Conservation (phyloP, 805 yeast genomes). For the Candida maltosa region DNA sequence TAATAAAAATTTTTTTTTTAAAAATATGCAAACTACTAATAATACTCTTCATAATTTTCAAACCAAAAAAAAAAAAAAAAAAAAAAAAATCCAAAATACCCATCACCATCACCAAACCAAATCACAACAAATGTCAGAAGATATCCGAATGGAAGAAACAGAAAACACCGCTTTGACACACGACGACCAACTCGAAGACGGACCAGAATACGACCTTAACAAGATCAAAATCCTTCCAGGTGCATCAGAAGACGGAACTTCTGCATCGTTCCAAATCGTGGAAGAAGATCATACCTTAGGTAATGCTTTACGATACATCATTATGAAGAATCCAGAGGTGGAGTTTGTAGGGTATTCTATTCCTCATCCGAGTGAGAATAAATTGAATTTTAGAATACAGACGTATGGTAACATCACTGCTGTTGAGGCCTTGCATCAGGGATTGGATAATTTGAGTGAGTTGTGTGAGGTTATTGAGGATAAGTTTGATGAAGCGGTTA, state of each 20-base stretch:
- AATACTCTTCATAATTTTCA: too few relatives aligned
- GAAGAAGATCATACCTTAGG: slow-evolving; percentile 98
- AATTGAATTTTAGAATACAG: slow-evolving; percentile 87
- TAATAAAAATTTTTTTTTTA: too few relatives aligned
- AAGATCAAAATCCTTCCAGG: slow-evolving; percentile 77
- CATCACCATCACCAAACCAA: too few relatives aligned
- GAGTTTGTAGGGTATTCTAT: slow-evolving; percentile 98
- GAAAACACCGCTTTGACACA: neutral
- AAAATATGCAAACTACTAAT: too few relatives aligned
- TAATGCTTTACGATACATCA: slow-evolving; percentile 86
- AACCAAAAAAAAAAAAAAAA: too few relatives aligned
- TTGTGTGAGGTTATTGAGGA: slow-evolving; percentile 82
- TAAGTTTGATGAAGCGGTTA: slow-evolving; percentile 66
- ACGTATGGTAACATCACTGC: slow-evolving; percentile 87
- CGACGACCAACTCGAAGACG: slow-evolving; percentile 1
- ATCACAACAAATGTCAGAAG: slow-evolving; percentile 17
- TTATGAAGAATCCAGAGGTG: slow-evolving; percentile 96
- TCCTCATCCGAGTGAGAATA: slow-evolving; percentile 95
- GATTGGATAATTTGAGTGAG: slow-evolving; percentile 79
- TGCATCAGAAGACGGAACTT: slow-evolving; percentile 86
- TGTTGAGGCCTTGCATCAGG: slow-evolving; percentile 88
- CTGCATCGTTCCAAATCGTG: slow-evolving; percentile 88
- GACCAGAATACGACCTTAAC: slow-evolving; percentile 47
- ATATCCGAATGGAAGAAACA: slow-evolving; percentile 17
- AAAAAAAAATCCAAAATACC: too few relatives aligned